phyloP scores from a whole-genome alignment of 2,329 filamentous ascomycete genomes.

The Rhynchosporium secalis region DNA sequence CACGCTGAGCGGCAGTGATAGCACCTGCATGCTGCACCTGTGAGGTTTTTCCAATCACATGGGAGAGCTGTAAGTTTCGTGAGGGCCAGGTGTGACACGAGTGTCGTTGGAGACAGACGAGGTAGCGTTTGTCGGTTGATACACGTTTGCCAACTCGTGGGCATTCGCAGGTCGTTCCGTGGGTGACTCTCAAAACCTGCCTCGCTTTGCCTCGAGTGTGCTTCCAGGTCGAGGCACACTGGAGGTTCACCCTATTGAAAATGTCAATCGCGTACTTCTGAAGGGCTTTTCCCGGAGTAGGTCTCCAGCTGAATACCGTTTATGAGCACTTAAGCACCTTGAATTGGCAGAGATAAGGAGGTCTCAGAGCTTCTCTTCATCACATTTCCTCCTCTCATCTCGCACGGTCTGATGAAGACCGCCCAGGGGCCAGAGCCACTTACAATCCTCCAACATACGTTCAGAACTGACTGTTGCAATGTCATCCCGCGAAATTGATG shows the following conservation, averaged over 20 bases:
- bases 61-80: constrained; percentile 1
- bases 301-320: constrained; percentile 21
- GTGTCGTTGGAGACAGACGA: constrained; percentile 18
- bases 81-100: constrained; percentile 21
- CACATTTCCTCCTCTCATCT: background rate
- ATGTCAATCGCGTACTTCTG: background rate
- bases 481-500: background rate
- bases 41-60: constrained; percentile 18
- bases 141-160: constrained; percentile 19
- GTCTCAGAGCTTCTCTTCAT: constrained; percentile 2
- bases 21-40: constrained; percentile 27
- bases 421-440: background rate
- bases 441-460: background rate
- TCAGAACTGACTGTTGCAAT: background rate
- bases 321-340: constrained; percentile 3
- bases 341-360: constrained; percentile 12
- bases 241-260: background rate
- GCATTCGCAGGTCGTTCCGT: background rate
- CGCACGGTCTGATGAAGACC: background rate
- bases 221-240: background rate
- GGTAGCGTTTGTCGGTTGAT: constrained; percentile 30
- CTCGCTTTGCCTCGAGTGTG: background rate
- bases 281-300: constrained; percentile 10
- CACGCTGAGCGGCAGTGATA: constrained; percentile 25
- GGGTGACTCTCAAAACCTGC: background rate